Evolutionary conservation across 2,329 filamentous ascomycete genomes (phyloP).

Genomic region (Fusarium bactridioides): DNA sequence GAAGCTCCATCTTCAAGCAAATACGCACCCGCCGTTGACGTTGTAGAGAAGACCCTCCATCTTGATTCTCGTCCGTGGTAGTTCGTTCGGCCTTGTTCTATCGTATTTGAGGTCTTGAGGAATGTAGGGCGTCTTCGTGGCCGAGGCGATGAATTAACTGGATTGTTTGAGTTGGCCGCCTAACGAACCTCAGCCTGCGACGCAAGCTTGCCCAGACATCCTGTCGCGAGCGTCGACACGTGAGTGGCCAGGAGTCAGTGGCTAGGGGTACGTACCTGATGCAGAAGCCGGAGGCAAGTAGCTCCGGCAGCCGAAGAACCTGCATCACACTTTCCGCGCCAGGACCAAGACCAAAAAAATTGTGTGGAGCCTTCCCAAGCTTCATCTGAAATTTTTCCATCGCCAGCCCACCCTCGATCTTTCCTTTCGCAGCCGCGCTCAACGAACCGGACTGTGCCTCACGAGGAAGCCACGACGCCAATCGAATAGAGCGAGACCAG

Average conservation of each 20-base stretch:
- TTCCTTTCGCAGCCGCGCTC: conserved; percentile 46
- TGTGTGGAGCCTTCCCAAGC: conserved; percentile 49
- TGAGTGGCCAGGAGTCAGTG: conserved; percentile 37
- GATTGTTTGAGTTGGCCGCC: conserved; percentile 39
- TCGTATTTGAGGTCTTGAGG: background rate
- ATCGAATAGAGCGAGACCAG: conserved; percentile 44
- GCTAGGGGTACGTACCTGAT: conserved; percentile 16
- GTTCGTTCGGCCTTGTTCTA: background rate
- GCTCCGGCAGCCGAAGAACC: conserved; percentile 35
- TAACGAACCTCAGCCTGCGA: conserved; percentile 39
- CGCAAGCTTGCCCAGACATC: conserved; percentile 32
- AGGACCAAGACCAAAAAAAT: conserved; percentile 48
- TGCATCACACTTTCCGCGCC: conserved; percentile 42
- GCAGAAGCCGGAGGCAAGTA: conserved; percentile 38
- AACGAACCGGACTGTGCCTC: conserved; percentile 48
- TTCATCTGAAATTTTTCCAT: conserved; percentile 54
- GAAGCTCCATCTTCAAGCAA: conserved; percentile 8
- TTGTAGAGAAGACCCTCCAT: conserved; percentile 98
- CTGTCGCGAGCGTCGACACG: conserved; percentile 35
- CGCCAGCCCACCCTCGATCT: conserved; percentile 45
- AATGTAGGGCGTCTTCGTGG: conserved; percentile 15
- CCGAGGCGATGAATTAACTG: conserved; percentile 26
- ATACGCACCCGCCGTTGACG: conserved; percentile 83
- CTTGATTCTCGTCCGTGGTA: conserved; percentile 36
- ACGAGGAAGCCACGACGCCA: conserved; percentile 47